These are phyloP conservation scores for Pyrenophora tritici-repentis DNA, from an alignment of 2,329 filamentous ascomycete species.

Conservation along the genomic window DNA sequence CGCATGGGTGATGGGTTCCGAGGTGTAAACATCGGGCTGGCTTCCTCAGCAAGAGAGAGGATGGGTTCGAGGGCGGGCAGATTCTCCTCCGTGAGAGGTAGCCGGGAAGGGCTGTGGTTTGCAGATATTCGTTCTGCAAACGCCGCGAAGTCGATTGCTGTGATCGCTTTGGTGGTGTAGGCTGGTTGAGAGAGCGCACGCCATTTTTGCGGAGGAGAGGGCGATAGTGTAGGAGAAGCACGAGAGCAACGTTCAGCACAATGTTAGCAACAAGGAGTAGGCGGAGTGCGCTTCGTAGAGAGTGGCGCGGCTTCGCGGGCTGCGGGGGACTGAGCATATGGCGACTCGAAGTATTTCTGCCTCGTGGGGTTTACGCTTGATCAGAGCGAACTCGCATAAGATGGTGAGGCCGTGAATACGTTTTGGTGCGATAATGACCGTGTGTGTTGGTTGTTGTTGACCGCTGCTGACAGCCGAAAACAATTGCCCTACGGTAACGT, in stretches of 20 bases:
- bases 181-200: neutral
- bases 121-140: constrained; percentile 1
- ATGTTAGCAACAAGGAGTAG: no score
- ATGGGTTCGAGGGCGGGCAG: constrained; percentile 10
- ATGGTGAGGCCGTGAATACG: no score
- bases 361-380: no score
- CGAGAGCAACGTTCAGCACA: neutral
- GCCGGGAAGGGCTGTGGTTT: constrained; percentile 1
- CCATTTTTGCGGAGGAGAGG: neutral
- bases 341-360: no score
- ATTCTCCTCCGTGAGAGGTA: constrained; percentile 13
- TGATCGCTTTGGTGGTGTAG: constrained; percentile 1
- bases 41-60: neutral
- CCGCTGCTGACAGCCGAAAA: no score
- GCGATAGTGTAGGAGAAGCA: neutral
- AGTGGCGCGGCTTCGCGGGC: no score
- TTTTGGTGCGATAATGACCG: no score
- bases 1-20: constrained; percentile 19
- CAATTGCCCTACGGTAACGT: no score
- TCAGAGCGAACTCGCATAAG: no score
- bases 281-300: no score
- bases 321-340: no score
- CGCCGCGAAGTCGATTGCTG: neutral
- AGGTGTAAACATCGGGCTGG: constrained; percentile 10
- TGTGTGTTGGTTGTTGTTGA: no score